Evolutionary conservation across 2,329 filamentous ascomycete genomes (phyloP).

Genomic region (Talaromyces sp.): DNA sequence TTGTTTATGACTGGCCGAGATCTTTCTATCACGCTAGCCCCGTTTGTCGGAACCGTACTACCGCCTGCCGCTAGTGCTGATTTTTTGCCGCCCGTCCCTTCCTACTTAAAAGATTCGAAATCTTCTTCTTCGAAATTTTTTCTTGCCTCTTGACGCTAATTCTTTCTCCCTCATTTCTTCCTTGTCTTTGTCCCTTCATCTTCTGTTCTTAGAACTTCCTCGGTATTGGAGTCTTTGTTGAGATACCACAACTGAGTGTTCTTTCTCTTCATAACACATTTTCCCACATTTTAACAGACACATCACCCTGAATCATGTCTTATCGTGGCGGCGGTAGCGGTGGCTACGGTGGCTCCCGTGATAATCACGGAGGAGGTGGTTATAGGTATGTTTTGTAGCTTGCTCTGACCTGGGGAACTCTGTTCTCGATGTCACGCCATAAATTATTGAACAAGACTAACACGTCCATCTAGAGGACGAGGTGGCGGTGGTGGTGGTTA

Average conservation of each 20-base stretch:
- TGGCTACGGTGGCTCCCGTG: slow-evolving; percentile 41
- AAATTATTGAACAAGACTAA: slow-evolving; percentile 6
- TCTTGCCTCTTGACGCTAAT: slow-evolving; percentile 21
- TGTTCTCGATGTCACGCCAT: not conserved
- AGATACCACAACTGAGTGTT: not conserved
- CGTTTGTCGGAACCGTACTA: not conserved
- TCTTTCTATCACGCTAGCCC: not conserved
- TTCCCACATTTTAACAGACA: not conserved
- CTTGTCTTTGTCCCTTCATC: slow-evolving; percentile 19
- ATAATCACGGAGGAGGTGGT: slow-evolving; percentile 47
- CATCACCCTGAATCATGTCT: slow-evolving; percentile 55
- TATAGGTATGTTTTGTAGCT: slow-evolving; percentile 37
- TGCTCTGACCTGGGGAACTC: not conserved
- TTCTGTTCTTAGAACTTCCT: not conserved
- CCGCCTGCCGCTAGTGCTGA: slow-evolving; percentile 2
- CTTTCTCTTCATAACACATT: not conserved
- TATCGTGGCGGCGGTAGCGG: slow-evolving; percentile 52
- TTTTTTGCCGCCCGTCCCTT: slow-evolving; percentile 9
- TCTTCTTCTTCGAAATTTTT: slow-evolving; percentile 18
- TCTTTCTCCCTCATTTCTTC: slow-evolving; percentile 27
- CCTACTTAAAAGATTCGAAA: slow-evolving; percentile 16
- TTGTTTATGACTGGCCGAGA: not conserved
- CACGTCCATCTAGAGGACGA: slow-evolving; percentile 26
- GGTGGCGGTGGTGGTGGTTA: slow-evolving; percentile 45
- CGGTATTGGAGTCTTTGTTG: not conserved